Evolutionary conservation across 768 basidiomycete species (phyloP).

Genomic region (Hypholoma sublateritium): DNA sequence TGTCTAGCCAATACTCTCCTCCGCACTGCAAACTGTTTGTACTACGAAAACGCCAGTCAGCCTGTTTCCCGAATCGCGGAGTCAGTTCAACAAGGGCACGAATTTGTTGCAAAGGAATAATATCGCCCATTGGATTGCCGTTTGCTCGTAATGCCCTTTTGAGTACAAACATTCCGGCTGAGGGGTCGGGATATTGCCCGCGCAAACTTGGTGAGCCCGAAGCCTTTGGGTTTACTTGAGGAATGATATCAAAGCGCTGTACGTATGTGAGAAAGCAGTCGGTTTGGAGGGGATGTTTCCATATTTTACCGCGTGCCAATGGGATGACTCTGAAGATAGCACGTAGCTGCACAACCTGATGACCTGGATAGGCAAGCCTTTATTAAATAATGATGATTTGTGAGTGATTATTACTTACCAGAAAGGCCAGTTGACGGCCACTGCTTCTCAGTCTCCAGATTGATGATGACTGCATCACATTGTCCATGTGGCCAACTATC

Average conservation of each 20-base stretch:
- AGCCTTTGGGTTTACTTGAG: conserved; percentile 8
- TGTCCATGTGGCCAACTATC: conserved; percentile 18
- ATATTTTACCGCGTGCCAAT: not conserved
- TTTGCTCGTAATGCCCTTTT: conserved; percentile 15
- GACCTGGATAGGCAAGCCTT: conserved; percentile 6
- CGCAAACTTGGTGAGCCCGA: not conserved
- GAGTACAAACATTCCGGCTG: conserved; percentile 23
- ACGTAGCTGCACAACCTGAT: conserved; percentile 11
- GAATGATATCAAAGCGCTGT: conserved; percentile 22
- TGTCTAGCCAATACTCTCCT: conserved; percentile 28
- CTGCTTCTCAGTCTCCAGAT: conserved; percentile 6
- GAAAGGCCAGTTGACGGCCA: conserved; percentile 22
- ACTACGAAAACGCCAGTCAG: conserved; percentile 21
- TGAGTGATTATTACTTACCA: conserved; percentile 7
- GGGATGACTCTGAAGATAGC: conserved; percentile 11
- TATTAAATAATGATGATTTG: no score
- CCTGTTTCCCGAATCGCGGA: conserved; percentile 25
- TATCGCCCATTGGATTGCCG: conserved; percentile 20
- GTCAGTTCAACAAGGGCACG: conserved; percentile 23
- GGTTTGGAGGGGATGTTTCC: not conserved
- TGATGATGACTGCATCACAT: conserved; percentile 20
- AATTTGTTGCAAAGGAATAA: conserved; percentile 25
- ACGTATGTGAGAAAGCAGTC: conserved; percentile 25
- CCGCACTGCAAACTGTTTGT: conserved; percentile 22
- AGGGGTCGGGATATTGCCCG: conserved; percentile 19